Percentiles rank a stretch among this genome's conserved stretches.
Conservation (phyloP, 2,329 filamentous ascomycete species). For the Sclerotinia borealis region DNA sequence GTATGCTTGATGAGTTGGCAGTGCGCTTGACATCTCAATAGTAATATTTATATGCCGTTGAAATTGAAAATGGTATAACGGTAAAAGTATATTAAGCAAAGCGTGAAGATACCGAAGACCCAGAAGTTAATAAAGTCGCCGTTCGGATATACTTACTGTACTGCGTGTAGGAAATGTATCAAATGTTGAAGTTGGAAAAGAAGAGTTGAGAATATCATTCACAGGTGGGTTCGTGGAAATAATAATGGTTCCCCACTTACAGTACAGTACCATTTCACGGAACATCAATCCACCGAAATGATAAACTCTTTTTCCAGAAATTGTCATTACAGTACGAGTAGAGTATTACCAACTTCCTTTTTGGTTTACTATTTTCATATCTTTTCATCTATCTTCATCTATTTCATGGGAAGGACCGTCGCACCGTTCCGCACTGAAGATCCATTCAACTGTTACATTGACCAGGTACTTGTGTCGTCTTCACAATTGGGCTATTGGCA, state of each 20-base stretch:
- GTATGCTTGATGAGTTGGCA: constrained; percentile 43
- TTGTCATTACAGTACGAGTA: neutral
- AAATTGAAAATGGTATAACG: constrained; percentile 35
- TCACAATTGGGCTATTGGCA: neutral
- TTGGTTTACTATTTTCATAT: neutral
- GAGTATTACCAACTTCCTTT: neutral
- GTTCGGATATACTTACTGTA: neutral
- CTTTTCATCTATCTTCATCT: too few relatives aligned
- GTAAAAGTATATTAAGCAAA: constrained; percentile 30
- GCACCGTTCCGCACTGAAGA: constrained; percentile 1
- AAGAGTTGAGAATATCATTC: neutral
- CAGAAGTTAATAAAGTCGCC: constrained; percentile 1
- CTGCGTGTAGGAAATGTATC: neutral
- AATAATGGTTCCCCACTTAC: neutral
- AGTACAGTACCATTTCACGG: too few relatives aligned
- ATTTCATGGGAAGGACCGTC: neutral
- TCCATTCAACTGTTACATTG: neutral
- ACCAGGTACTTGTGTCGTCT: neutral
- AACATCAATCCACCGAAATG: neutral
- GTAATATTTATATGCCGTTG: constrained; percentile 43
- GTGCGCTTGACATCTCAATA: constrained; percentile 35
- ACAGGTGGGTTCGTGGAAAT: neutral
- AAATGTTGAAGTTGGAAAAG: neutral
- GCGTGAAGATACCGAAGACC: constrained; percentile 18
- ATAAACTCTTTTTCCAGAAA: neutral